These are phyloP conservation scores for Westerdykella sp. DNA, from an alignment of 2,329 filamentous ascomycete species.

Conservation along the genomic window DNA sequence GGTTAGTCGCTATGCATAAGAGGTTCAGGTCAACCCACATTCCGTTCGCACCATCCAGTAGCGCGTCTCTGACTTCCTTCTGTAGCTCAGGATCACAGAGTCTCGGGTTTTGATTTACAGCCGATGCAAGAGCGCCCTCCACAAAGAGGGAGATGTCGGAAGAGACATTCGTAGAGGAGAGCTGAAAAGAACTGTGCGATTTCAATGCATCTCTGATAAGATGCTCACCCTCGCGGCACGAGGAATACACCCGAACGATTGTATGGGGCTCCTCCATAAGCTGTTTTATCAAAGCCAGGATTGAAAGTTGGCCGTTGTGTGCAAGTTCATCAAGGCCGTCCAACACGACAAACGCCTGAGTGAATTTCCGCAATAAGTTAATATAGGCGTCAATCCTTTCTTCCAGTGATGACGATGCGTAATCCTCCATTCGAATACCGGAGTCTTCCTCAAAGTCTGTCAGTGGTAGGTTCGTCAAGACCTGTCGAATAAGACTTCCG, in stretches of 20 bases:
- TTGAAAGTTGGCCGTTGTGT: constrained; percentile 1
- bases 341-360: constrained; percentile 6
- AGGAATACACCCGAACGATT: constrained; percentile 8
- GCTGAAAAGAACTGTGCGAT: constrained; percentile 1
- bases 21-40: constrained; percentile 11
- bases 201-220: constrained; percentile 3
- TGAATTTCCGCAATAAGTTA: constrained; percentile 2
- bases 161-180: constrained; percentile 1
- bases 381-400: not conserved
- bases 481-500: constrained; percentile 10
- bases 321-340: constrained; percentile 16
- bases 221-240: constrained; percentile 12
- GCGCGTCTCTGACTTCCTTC: constrained; percentile 7
- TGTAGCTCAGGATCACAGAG: constrained; percentile 4
- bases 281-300: constrained; percentile 1
- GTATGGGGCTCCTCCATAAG: not conserved
- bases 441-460: constrained; percentile 8
- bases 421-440: constrained; percentile 2
- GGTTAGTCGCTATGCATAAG: not conserved
- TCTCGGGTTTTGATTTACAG: constrained; percentile 2
- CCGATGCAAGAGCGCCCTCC: constrained; percentile 2
- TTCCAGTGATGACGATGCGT: not conserved
- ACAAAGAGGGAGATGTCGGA: constrained; percentile 10
- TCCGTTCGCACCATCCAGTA: constrained; percentile 10
- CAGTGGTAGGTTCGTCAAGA: constrained; percentile 3